phyloP scores from a whole-genome alignment of 495 filamentous ascomycete genomes.

The Penicillium pancosmium region DNA sequence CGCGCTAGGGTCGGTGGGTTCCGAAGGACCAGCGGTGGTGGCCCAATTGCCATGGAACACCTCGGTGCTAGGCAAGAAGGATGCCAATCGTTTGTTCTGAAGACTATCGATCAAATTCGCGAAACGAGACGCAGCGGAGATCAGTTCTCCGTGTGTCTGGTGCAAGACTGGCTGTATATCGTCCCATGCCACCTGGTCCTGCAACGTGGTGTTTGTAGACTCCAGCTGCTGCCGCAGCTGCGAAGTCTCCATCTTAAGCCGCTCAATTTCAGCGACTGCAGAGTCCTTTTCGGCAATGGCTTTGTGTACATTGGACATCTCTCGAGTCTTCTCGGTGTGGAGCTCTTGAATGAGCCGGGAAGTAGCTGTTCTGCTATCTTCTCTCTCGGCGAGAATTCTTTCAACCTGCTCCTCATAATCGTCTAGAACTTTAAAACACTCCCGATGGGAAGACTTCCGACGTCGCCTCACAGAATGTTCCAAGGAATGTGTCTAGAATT shows the following conservation, averaged over 20 bases:
- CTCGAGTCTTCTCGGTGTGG: background rate
- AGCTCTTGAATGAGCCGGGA: background rate
- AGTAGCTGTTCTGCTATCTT: background rate
- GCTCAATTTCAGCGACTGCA: conserved; percentile 8
- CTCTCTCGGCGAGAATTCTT: background rate
- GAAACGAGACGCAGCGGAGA: conserved; percentile 15
- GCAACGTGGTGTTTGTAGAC: conserved; percentile 13
- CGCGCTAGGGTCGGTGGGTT: background rate
- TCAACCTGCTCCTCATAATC: background rate
- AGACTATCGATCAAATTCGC: conserved; percentile 12
- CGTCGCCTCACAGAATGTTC: background rate
- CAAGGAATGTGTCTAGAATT: background rate
- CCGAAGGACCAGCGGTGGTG: conserved; percentile 8
- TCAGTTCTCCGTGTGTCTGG: conserved; percentile 17
- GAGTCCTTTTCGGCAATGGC: background rate
- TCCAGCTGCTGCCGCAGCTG: conserved; percentile 19
- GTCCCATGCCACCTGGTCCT: conserved; percentile 19
- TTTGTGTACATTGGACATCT: background rate
- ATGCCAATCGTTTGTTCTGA: conserved; percentile 18
- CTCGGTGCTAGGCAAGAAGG: conserved; percentile 18
- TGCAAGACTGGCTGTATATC: conserved; percentile 18
- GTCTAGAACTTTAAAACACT: background rate
- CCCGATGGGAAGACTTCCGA: background rate
- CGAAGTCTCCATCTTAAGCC: conserved; percentile 7
- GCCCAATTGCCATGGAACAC: conserved; percentile 15